Percentiles rank a stretch among this genome's conserved stretches.
These are phyloP conservation scores for Rhizopogon parksii DNA, from an alignment of 1,284 basidiomycete genomes.

Conservation along the genomic window DNA sequence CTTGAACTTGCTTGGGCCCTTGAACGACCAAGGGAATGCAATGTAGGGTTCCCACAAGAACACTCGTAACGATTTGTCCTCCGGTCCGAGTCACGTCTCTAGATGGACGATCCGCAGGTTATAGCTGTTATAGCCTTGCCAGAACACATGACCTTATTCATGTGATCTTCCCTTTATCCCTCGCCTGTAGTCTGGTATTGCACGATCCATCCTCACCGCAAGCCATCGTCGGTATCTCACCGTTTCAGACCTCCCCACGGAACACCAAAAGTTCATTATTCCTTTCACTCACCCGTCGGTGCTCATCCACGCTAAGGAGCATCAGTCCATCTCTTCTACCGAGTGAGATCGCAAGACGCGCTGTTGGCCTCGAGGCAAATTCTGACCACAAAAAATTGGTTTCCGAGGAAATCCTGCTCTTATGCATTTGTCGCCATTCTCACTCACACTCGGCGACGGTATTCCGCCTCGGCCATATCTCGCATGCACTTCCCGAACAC, in stretches of 20 bases:
- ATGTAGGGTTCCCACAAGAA: neutral
- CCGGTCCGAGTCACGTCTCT: no score
- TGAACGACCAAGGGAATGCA: neutral
- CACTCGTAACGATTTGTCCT: neutral
- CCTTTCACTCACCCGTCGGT: neutral
- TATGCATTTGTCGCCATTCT: no score
- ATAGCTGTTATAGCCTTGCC: neutral
- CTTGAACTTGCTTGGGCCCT: neutral
- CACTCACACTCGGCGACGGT: neutral
- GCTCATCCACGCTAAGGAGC: neutral
- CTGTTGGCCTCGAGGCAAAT: neutral
- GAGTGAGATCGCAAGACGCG: neutral
- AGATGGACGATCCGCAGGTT: neutral
- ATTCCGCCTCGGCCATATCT: neutral
- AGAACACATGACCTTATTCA: neutral
- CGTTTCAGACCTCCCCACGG: no score
- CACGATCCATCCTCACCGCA: neutral
- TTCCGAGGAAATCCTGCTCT: no score
- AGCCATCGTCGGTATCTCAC: neutral
- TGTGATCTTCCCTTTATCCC: neutral
- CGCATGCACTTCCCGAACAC: neutral
- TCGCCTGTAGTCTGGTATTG: neutral
- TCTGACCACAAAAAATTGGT: neutral
- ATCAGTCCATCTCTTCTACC: neutral
- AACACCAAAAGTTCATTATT: neutral